Evolutionary conservation across 2,329 filamentous ascomycete genomes (phyloP).

Genomic region (Monosporascus sp.): DNA sequence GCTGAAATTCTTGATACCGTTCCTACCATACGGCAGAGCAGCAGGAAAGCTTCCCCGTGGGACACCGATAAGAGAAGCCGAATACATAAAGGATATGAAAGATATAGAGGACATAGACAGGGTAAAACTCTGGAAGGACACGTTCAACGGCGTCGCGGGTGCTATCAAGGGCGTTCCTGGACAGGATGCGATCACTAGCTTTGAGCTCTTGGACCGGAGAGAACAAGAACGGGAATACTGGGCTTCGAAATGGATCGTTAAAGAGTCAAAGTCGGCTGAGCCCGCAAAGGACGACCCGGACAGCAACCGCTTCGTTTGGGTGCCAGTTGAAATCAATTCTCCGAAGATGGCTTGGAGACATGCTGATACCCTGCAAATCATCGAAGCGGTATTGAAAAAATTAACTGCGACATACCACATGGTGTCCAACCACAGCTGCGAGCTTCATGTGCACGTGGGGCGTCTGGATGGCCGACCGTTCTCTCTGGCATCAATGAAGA

Average conservation of each 20-base stretch:
- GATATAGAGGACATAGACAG: background rate
- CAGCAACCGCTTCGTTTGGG: constrained; percentile 24
- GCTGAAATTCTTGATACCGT: constrained; percentile 27
- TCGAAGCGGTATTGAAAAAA: constrained; percentile 20
- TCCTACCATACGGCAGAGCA: constrained; percentile 7
- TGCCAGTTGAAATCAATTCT: constrained; percentile 33
- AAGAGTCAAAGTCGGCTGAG: constrained; percentile 35
- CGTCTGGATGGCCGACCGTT: constrained; percentile 28
- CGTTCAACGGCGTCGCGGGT: constrained; percentile 19
- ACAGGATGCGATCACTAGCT: constrained; percentile 22
- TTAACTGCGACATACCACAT: constrained; percentile 20
- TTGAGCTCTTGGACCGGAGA: constrained; percentile 17
- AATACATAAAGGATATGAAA: constrained; percentile 8
- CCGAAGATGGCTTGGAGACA: constrained; percentile 28
- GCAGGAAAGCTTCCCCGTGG: background rate
- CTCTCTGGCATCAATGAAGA: constrained; percentile 28
- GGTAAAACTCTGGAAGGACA: constrained; percentile 13
- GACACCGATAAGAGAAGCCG: background rate
- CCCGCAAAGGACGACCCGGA: constrained; percentile 20
- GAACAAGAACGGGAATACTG: constrained; percentile 28
- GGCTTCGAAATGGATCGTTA: constrained; percentile 35
- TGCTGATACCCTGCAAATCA: constrained; percentile 6
- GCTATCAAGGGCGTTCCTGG: constrained; percentile 15
- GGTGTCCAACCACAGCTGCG: constrained; percentile 33
- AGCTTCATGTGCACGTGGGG: constrained; percentile 36